Evolutionary conservation across 768 basidiomycete species (phyloP).

Genomic region (Panaeolus papilionaceus): DNA sequence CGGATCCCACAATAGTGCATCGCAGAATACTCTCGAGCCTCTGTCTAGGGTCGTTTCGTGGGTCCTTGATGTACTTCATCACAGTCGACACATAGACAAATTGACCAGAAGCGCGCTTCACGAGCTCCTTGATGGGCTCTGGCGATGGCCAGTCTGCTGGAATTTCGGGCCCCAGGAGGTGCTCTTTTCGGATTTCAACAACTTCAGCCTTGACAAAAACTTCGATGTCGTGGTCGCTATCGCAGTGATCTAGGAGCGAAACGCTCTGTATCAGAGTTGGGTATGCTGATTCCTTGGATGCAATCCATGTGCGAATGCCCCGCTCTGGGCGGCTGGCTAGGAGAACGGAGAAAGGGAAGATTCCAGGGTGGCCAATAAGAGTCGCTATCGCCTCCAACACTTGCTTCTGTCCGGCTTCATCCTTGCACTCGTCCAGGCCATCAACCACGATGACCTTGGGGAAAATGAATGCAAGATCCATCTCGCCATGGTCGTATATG

Average conservation of each 20-base stretch:
- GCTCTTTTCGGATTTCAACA: not conserved
- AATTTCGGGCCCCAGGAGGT: slow-evolving; percentile 1
- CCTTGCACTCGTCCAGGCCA: slow-evolving; percentile 25
- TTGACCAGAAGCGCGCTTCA: slow-evolving; percentile 18
- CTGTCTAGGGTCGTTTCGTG: slow-evolving; percentile 11
- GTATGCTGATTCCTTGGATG: not conserved
- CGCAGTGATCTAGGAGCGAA: slow-evolving; percentile 16
- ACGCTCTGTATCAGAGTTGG: slow-evolving; percentile 1
- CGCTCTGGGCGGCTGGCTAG: slow-evolving; percentile 24
- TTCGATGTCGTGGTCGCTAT: slow-evolving; percentile 19
- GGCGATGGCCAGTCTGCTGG: slow-evolving; percentile 17
- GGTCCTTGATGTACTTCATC: slow-evolving; percentile 17
- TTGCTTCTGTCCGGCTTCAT: slow-evolving; percentile 17
- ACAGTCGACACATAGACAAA: slow-evolving; percentile 22
- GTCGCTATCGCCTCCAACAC: not conserved
- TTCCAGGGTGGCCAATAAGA: not conserved
- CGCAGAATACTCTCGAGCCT: slow-evolving; percentile 6
- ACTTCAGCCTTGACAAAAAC: slow-evolving; percentile 1
- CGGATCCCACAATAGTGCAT: not conserved
- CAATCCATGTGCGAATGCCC: slow-evolving; percentile 6
- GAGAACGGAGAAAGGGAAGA: not conserved
- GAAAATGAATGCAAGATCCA: not conserved
- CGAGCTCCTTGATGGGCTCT: slow-evolving; percentile 14
- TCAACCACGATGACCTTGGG: slow-evolving; percentile 23
- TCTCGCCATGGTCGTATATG: no score